Evolutionary conservation across 2,329 filamentous ascomycete genomes (phyloP), one percentile per base, ranked within the genome.

Genomic region (Botrytis medusae): DNA sequence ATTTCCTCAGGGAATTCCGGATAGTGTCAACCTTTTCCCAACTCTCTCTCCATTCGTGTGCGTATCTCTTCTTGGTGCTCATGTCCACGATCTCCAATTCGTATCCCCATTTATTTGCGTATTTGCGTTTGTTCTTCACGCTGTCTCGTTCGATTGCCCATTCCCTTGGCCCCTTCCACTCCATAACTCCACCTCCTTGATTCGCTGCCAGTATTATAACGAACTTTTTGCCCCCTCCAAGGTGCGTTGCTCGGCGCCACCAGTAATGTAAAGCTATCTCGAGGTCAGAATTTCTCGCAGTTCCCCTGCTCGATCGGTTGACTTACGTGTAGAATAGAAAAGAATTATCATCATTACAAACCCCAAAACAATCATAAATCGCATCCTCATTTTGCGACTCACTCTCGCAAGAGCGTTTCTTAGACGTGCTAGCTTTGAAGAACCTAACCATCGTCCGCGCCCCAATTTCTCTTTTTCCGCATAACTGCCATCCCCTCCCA

Each of bases 11-110:
- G 62, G 92, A 91, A 75, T 93, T 93, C 74, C 95, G 90, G 79
- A 99, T 90, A 60, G 94, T 94, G 82, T 99, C 96, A 75, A 98
- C 95, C 86, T 98, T 99, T 84, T 99, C 96, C 96, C 96, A 99
- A 82, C 95, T 97, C 84, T 99, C 96, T 80, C 96, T 90, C 96
- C 96, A 99, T 84, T 99, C 96, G 84, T 99, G 96, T 42, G 96
- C 95, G 82, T 99, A 99, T 77, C 95, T 91, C 85, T 98, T 98
- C 88, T 98, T 97, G 71, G 95, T 97, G 84, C 94, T 95, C 95
- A 99, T 97, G 82, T 99, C 97, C 77, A 97, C 94, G 80, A 98
- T 92, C 82, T 99, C 96, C 74, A 99, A 85, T 75, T 98, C 92
- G 82, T 99, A 98, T 22, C 96, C 96, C 95, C 96, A 98, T 81